These are phyloP conservation scores for Penicillium sp. DNA, from an alignment of 2,329 filamentous ascomycete species.

Conservation along the genomic window DNA sequence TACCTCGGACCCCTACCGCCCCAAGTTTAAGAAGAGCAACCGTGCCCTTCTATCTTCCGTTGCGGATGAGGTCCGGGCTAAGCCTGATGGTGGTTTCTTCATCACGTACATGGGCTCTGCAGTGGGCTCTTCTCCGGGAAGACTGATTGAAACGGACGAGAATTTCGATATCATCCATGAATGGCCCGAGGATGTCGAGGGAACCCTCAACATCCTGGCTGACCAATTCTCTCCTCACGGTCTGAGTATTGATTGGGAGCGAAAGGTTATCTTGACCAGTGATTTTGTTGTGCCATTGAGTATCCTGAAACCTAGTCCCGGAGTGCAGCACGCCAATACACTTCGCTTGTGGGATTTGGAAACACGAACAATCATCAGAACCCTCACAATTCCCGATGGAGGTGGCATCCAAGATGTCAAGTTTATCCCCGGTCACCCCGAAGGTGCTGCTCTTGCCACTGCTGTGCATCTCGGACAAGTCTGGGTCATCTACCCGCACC, in stretches of 20 bases:
- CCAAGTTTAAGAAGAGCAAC: slow-evolving; percentile 57
- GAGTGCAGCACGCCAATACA: slow-evolving; percentile 53
- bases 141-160: slow-evolving; percentile 57
- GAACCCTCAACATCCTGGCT: slow-evolving; percentile 53
- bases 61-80: slow-evolving; percentile 58
- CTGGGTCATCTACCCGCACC: slow-evolving; percentile 62
- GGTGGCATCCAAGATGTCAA: slow-evolving; percentile 61
- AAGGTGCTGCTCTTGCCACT: slow-evolving; percentile 56
- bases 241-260: slow-evolving; percentile 54
- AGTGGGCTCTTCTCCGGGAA: slow-evolving; percentile 54
- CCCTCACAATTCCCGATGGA: slow-evolving; percentile 56
- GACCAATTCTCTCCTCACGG: slow-evolving; percentile 60
- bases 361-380: slow-evolving; percentile 53
- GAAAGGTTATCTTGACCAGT: slow-evolving; percentile 55
- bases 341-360: slow-evolving; percentile 56
- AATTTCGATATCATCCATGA: slow-evolving; percentile 58
- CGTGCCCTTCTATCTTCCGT: slow-evolving; percentile 56
- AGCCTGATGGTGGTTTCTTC: slow-evolving; percentile 58
- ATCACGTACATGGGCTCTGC: slow-evolving; percentile 60
- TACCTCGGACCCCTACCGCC: slow-evolving; percentile 53
- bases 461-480: slow-evolving; percentile 57
- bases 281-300: slow-evolving; percentile 60
- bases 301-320: slow-evolving; percentile 55
- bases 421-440: slow-evolving; percentile 58
- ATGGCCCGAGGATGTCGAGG: slow-evolving; percentile 54